Conservation (phyloP, 1,284 basidiomycete species). For the Moesziomyces aphidis region DNA sequence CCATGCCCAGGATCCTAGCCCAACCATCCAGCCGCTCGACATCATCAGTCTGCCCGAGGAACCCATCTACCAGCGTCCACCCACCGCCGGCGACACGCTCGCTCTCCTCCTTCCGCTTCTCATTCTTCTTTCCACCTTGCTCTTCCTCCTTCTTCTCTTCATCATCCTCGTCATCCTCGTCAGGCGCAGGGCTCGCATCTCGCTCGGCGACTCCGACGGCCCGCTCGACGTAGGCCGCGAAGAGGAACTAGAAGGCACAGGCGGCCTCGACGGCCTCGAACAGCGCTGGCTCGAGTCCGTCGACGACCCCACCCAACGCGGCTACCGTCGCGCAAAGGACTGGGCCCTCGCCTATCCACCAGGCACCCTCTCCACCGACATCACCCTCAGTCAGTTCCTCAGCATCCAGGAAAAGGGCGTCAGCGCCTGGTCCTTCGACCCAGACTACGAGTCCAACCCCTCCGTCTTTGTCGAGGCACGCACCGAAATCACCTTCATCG, state of each 20-base stretch:
- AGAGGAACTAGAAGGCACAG: constrained; percentile 78
- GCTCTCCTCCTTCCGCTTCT: constrained; percentile 73
- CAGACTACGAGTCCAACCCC: constrained; percentile 66
- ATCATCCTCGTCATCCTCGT: constrained; percentile 62
- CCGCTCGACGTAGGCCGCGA: constrained; percentile 93
- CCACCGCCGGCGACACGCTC: constrained; percentile 46
- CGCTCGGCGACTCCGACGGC: constrained; percentile 86
- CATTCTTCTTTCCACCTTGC: constrained; percentile 88
- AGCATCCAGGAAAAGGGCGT: constrained; percentile 68
- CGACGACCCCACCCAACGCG: constrained; percentile 76
- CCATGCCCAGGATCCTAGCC: constrained; percentile 34
- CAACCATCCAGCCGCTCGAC: constrained; percentile 27
- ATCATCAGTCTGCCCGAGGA: constrained; percentile 28
- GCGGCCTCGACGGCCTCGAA: constrained; percentile 90
- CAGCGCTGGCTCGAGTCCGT: constrained; percentile 90
- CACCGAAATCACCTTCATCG: constrained; percentile 67
- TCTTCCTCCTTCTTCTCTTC: constrained; percentile 76
- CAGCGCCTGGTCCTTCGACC: constrained; percentile 66
- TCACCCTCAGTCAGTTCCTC: constrained; percentile 66
- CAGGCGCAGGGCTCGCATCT: constrained; percentile 54
- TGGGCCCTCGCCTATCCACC: constrained; percentile 64
- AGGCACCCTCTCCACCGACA: constrained; percentile 61
- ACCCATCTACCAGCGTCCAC: constrained; percentile 45
- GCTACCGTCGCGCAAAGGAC: constrained; percentile 91
- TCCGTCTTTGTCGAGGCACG: constrained; percentile 65